Evolutionary conservation across 192 early-diverging fungal species (phyloP), one percentile per base, ranked within the genome.

Genomic region (Coemansia sp.): DNA sequence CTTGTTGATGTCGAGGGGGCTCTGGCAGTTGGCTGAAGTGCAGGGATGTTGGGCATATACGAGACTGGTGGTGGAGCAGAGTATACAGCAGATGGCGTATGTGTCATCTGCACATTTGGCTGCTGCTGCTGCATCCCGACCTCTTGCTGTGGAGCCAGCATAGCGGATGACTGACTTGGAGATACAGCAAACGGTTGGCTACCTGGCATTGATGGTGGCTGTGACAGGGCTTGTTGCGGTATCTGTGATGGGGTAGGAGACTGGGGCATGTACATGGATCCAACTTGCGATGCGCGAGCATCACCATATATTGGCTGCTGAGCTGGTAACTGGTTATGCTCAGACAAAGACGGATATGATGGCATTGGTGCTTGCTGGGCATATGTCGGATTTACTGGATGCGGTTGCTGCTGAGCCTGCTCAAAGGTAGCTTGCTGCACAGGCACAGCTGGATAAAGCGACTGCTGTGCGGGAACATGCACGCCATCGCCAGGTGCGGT

Each of bases 1-100:
- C 49, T 30, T 10, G 47, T 28, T 43, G 49, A 54, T 13, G 53
- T 46, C 6, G 59, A 30, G 2, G 50, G 21, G 4, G 36, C 26
- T 40, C 45, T 53, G 19, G 50, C 45, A 9, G 55, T 11, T 12
- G 70, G 70, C 35, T 73, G 70, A 38, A 73, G 45, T 21, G 61
- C 70, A 1, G 74, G 74, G 12, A 78, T 63, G 57, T 56, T 71
- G 20, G 74, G 74, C 11, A 68, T 57, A 39, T 78, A 56, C 5
- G 36, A 8, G 19, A 57, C 43, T 0, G 68, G 52, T 8, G 68
- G 73, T 9, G 68, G 59, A 19, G 30, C 63, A 48, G 55, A 67
- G 49, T 70, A 57, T 3, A 67, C 47, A 50, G 61, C 57, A 4
- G 50, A 23, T 1, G 63, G 56, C 12, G 73, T 20, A 12, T 31